phyloP scores from a whole-genome alignment of 2,329 filamentous ascomycete genomes.

The Aureobasidium lini region DNA sequence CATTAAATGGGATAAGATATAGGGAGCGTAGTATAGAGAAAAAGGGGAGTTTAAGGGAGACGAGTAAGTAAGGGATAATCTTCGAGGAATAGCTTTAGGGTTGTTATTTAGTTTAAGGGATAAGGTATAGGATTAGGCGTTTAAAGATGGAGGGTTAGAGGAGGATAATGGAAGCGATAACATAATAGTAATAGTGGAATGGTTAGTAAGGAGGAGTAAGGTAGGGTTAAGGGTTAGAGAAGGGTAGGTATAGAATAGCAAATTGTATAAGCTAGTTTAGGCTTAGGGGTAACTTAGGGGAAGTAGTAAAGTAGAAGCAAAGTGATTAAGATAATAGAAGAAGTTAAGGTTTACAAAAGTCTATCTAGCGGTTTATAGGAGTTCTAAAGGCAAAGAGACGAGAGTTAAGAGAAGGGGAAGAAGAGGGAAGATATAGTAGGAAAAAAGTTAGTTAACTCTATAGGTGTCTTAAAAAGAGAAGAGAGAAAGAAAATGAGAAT shows the following conservation, averaged over 20 bases:
- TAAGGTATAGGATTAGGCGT: not conserved
- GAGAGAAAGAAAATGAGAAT: not conserved
- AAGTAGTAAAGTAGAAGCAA: not conserved
- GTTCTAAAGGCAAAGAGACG: not conserved
- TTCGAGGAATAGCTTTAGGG: not conserved
- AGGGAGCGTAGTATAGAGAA: not conserved
- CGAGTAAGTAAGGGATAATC: not conserved
- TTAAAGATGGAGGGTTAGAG: not conserved
- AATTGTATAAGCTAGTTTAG: not conserved
- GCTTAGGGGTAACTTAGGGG: not conserved
- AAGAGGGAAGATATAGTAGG: not conserved
- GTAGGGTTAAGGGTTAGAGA: not conserved
- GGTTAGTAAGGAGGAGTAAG: not conserved
- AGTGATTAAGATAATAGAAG: not conserved
- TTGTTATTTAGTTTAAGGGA: not conserved
- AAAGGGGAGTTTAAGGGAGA: not conserved
- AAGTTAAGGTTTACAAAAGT: not conserved
- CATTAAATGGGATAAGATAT: not conserved
- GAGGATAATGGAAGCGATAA: not conserved
- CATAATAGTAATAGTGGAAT: not conserved
- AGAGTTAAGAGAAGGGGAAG: not conserved
- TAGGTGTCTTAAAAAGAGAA: not conserved
- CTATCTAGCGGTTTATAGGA: not conserved
- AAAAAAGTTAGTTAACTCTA: not conserved
- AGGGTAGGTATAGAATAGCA: not conserved